Conservation (phyloP, 768 basidiomycete species). For the Podaxis pistillaris region DNA sequence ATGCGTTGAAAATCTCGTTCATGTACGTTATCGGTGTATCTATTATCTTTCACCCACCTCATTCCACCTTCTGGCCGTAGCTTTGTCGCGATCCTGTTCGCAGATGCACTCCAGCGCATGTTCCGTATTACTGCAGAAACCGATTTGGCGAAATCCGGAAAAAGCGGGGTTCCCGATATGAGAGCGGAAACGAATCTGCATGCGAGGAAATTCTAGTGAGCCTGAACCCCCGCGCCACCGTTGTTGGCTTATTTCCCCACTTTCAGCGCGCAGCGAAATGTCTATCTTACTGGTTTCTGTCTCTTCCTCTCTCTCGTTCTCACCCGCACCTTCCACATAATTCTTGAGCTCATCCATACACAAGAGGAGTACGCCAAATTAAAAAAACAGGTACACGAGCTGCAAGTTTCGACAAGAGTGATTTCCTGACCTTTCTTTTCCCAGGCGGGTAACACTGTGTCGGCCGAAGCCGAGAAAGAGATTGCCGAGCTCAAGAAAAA, state of each 20-base stretch:
- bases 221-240: conserved; percentile 12
- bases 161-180: conserved; percentile 55
- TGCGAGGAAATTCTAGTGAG: conserved; percentile 91
- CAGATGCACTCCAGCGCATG: conserved; percentile 93
- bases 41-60: not conserved
- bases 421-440: not conserved
- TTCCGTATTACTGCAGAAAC: conserved; percentile 73
- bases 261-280: conserved; percentile 81
- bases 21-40: conserved; percentile 53
- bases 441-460: conserved; percentile 21
- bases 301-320: conserved; percentile 95
- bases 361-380: conserved; percentile 87
- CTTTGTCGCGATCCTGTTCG: conserved; percentile 84
- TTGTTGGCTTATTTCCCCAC: not conserved
- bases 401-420: not conserved
- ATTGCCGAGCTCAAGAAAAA: conserved; percentile 70
- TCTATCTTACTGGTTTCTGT: conserved; percentile 90
- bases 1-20: conserved; percentile 92
- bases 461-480: conserved; percentile 49
- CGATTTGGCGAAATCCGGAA: conserved; percentile 60
- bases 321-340: conserved; percentile 89
- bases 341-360: conserved; percentile 85
- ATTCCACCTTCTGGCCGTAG: conserved; percentile 28
- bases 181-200: conserved; percentile 86
- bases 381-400: conserved; percentile 52